Percentiles rank a stretch among this genome's conserved stretches.
phyloP scores from a whole-genome alignment of 2,329 filamentous ascomycete species.

The Pseudopithomyces maydicus region DNA sequence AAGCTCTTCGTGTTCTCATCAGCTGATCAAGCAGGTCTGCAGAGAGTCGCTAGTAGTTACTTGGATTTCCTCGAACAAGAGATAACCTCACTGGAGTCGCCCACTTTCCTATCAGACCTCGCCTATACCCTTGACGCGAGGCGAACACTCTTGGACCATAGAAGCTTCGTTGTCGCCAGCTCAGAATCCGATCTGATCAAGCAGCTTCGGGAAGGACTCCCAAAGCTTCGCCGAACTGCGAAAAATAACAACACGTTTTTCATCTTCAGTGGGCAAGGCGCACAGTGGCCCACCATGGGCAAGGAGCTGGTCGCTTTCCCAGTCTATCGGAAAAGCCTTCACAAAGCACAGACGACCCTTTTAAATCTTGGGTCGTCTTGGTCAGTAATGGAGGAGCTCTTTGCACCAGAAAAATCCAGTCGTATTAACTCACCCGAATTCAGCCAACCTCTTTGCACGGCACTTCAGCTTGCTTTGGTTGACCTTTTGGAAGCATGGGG shows the following conservation, averaged over 20 bases:
- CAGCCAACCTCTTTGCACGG: conserved; percentile 19
- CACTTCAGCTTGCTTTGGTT: conserved; percentile 21
- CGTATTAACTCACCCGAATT: conserved; percentile 5
- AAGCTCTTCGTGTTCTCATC: not conserved
- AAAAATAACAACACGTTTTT: conserved; percentile 5
- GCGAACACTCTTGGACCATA: conserved; percentile 4
- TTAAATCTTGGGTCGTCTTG: conserved; percentile 8
- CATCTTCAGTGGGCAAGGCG: conserved; percentile 17
- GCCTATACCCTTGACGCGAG: conserved; percentile 11
- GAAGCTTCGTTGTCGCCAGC: not conserved
- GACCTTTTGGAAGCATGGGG: conserved; percentile 14
- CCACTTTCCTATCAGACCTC: conserved; percentile 5
- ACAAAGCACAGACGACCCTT: conserved; percentile 3
- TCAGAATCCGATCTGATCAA: not conserved
- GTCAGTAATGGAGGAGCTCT: not conserved
- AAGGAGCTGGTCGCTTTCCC: conserved; percentile 4
- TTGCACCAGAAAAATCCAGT: not conserved
- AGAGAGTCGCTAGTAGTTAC: not conserved
- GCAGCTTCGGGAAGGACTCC: not conserved
- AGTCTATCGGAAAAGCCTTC: conserved; percentile 5
- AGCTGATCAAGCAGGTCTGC: not conserved
- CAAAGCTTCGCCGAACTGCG: no score
- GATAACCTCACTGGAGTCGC: not conserved
- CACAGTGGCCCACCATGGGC: conserved; percentile 15
- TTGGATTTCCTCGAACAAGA: not conserved